Conservation (phyloP, 2,329 filamentous ascomycete species). For the Talaromyces islandicus region DNA sequence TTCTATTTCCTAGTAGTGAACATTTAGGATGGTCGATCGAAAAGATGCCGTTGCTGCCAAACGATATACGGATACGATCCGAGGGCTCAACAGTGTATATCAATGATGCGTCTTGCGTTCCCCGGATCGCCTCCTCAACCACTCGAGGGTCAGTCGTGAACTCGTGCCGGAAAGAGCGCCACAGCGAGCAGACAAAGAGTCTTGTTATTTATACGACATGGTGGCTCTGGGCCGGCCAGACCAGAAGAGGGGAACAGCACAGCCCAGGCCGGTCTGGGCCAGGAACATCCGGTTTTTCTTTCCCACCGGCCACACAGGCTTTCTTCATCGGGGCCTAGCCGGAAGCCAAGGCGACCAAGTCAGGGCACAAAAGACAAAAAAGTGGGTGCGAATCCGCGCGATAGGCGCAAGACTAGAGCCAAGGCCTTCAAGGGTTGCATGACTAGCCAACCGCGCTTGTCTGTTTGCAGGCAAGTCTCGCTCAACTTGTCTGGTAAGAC, state of each 20-base stretch:
- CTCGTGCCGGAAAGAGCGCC: conserved; percentile 27
- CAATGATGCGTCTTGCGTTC: not conserved
- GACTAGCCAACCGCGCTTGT: not conserved
- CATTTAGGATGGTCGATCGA: not conserved
- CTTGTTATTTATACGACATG: conserved; percentile 68
- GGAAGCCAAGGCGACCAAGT: not conserved
- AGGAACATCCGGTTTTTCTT: not conserved
- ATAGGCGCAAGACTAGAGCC: not conserved
- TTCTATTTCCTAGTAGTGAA: not conserved
- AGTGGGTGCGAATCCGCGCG: not conserved
- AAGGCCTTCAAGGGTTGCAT: not conserved
- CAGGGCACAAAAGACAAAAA: not conserved
- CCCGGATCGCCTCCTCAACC: not conserved
- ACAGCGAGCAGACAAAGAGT: conserved; percentile 36
- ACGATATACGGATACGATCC: not conserved
- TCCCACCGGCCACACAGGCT: not conserved
- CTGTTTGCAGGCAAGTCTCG: not conserved
- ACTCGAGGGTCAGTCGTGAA: not conserved
- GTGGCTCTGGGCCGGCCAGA: not conserved
- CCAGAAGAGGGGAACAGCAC: not conserved
- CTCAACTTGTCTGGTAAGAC: not conserved
- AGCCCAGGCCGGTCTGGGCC: not conserved
- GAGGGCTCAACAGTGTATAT: not conserved
- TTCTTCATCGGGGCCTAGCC: not conserved
- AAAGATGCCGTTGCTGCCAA: not conserved